Conservation (phyloP, 768 basidiomycete genomes). For the Phylloporus arenicola region DNA sequence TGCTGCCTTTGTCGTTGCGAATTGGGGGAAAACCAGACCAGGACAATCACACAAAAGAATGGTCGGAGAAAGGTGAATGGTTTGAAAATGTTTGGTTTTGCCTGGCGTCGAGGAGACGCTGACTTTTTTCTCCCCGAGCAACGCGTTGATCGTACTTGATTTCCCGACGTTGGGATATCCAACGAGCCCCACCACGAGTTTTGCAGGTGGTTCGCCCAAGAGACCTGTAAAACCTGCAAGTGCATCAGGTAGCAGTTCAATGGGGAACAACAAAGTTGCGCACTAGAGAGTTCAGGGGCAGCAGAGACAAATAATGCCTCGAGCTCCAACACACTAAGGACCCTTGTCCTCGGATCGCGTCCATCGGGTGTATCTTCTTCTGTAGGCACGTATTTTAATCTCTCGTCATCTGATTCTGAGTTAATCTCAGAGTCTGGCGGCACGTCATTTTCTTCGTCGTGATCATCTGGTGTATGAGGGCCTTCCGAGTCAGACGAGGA, state of each 20-base stretch:
- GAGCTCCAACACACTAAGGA: slow-evolving; percentile 81
- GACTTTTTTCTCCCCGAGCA: slow-evolving; percentile 95
- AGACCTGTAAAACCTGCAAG: slow-evolving; percentile 54
- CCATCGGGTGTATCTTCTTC: slow-evolving; percentile 50
- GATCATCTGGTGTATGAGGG: slow-evolving; percentile 23
- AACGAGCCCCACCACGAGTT: slow-evolving; percentile 82
- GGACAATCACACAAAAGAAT: slow-evolving; percentile 96
- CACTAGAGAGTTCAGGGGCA: slow-evolving; percentile 70
- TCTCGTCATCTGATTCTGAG: slow-evolving; percentile 32
- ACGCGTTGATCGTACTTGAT: slow-evolving; percentile 94
- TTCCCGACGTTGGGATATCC: slow-evolving; percentile 99
- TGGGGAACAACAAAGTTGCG: slow-evolving; percentile 19
- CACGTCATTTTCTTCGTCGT: slow-evolving; percentile 27
- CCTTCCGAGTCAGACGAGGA: slow-evolving; percentile 31
- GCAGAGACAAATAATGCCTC: slow-evolving; percentile 72
- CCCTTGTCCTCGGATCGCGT: slow-evolving; percentile 62
- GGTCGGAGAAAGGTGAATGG: slow-evolving; percentile 84
- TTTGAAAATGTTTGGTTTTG: slow-evolving; percentile 99
- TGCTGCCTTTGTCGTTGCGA: slow-evolving; percentile 94
- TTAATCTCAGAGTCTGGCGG: slow-evolving; percentile 26
- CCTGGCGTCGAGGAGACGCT: slow-evolving; percentile 98
- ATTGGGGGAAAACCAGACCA: slow-evolving; percentile 96
- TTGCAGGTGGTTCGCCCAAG: slow-evolving; percentile 52
- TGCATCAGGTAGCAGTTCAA: slow-evolving; percentile 1
- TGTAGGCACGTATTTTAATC: slow-evolving; percentile 45